Evolutionary conservation across 768 basidiomycete species (phyloP), one percentile per base, ranked within the genome.

Genomic region (Lyophyllum atratum): DNA sequence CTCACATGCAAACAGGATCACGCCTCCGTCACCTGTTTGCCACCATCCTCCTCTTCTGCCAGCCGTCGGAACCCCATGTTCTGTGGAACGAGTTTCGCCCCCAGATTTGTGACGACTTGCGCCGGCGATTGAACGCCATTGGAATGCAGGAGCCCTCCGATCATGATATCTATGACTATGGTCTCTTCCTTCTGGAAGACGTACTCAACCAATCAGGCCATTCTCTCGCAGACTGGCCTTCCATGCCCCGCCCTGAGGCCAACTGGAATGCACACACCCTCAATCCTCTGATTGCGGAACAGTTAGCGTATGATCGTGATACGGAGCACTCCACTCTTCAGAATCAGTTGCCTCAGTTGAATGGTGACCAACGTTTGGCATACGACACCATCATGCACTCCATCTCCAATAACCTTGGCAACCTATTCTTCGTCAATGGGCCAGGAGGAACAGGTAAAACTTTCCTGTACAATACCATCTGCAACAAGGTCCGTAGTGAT

Each of bases 371-470:
- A 52, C 51, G 48, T 9, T 6, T 4, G 24, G 70, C 71, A 1
- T 76, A 67, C 63, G 49, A 75, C 42, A 24, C 21, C 0, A 69
- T 79, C 29, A 50, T 69, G 0, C 12, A 63, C 1, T 63, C 74
- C 29, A 72, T 73, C 3, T 40, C 57, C 3, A 24, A 61, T 24
- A 39, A 65, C 5, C 5, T 22, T 1, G 65, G 66, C 5, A 31
- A 62, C 43, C 24, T 39, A 9, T 76, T 80, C 66, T 82, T 80
- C 55, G 57, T 81, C 15, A 59, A 79, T 70, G 74, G 80, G 4
- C 66, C 76, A 31, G 80, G 75, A 17, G 80, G 80, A 0, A 70
- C 70, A 28, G 80, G 81, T 5, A 82, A 81, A 56, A 81, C 80
- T 0, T 81, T 67, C 67, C 62, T 79, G 0, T 80, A 75, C 55